Percentiles rank a stretch among this genome's conserved stretches.
Conservation (phyloP, 1,284 basidiomycete species). For the Coniferiporia weirii region DNA sequence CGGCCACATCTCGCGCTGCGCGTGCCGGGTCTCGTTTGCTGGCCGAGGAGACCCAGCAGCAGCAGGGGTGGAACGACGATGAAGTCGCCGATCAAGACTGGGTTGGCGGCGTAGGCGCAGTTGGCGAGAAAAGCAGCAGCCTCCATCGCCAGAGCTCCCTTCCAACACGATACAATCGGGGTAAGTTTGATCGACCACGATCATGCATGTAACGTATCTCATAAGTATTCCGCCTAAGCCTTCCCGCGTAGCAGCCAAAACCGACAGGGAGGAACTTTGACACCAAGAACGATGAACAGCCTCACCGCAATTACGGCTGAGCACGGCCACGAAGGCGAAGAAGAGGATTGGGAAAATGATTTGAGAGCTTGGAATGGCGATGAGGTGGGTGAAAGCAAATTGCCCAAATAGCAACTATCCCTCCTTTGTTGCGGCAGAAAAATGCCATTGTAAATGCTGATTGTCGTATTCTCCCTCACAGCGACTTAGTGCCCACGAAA, state of each 20-base stretch:
- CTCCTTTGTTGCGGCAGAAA: too few species aligned
- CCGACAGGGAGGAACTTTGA: constrained; percentile 49
- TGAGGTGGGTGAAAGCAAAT: constrained; percentile 37
- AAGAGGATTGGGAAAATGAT: constrained; percentile 76
- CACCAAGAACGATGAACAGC: constrained; percentile 73
- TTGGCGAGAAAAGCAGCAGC: constrained; percentile 68
- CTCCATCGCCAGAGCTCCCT: constrained; percentile 77
- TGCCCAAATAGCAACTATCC: too few species aligned
- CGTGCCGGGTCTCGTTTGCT: constrained; percentile 50
- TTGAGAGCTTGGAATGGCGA: constrained; percentile 53
- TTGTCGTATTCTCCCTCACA: background rate
- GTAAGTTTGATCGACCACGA: constrained; percentile 34
- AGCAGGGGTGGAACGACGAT: constrained; percentile 57
- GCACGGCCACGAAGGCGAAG: constrained; percentile 71
- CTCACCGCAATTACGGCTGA: constrained; percentile 63
- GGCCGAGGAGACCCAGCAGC: constrained; percentile 55
- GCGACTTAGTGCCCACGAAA: constrained; percentile 29
- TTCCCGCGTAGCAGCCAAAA: constrained; percentile 35
- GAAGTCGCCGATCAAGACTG: constrained; percentile 73
- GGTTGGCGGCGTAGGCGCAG: constrained; percentile 72
- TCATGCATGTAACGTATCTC: constrained; percentile 23
- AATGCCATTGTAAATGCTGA: background rate
- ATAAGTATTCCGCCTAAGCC: constrained; percentile 23
- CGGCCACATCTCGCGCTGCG: constrained; percentile 62
- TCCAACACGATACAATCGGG: constrained; percentile 73